Evolutionary conservation across 345 rosid species (phyloP), one percentile per base, ranked within the genome.

Genomic region (Ceriops tagal): DNA sequence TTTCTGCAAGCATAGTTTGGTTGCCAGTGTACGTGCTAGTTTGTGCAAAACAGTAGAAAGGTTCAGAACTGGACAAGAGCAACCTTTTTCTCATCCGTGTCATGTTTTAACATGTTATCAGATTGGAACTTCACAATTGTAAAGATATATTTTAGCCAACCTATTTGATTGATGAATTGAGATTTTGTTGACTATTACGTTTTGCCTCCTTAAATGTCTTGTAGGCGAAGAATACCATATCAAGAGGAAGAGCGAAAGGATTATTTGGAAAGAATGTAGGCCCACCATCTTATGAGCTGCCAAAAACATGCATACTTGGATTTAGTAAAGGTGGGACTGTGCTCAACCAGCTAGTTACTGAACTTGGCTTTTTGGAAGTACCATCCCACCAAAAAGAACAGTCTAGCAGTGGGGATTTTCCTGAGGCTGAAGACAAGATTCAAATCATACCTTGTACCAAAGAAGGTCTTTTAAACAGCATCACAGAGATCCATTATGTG

Each of bases 251-350:
- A 24, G 26, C 26, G 8, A 49, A 66, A 53, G 70, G 80, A 28
- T 35, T 67, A 4, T 58, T 63, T 15, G 62, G 78, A 58, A 59
- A 49, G 0, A 53, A 66, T 46, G 51, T 30, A 19, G 31, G 74
- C 55, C 60, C 69, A 27, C 39, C 82, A 5, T 71, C 20, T 18
- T 68, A 61, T 32, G 49, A 53, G 43, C 71, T 39, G 43, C 89
- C 92, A 0, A 89, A 69, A 66, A 85, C 96, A 0, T 56, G 80
- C 73, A 49, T 91, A 67, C 84, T 93, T 24, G 98, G 98, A 20
- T 93, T 93, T 77, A 91, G 98, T 75, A 89, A 91, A 55, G 98
- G 97, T 24, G 98, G 98, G 11, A 84, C 89, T 52, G 96, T 86
- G 70, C 74, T 91, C 46, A 93, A 93, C 80, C 98, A 93, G 88